Evolutionary conservation across 2,329 filamentous ascomycete species (phyloP).

Genomic region (Beauveria caledonica): DNA sequence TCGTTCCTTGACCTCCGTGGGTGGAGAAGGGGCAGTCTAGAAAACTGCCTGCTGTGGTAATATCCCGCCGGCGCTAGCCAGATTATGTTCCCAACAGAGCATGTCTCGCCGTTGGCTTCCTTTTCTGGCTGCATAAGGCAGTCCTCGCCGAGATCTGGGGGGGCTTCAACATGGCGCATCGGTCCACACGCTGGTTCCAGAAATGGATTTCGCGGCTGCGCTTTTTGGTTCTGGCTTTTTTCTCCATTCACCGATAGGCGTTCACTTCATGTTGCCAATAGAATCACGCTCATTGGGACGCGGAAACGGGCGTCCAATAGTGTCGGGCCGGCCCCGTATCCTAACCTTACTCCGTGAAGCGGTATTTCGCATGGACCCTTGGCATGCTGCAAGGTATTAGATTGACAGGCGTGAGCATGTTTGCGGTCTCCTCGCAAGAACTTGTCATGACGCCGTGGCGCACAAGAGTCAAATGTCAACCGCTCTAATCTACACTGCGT

Average conservation of each 20-base stretch:
- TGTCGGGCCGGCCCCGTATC: not conserved
- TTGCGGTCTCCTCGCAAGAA: not conserved
- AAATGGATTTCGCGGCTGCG: slow-evolving; percentile 3
- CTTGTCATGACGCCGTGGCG: not conserved
- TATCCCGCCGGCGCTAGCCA: not conserved
- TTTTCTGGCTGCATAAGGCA: not conserved
- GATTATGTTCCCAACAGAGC: not conserved
- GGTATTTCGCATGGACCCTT: not conserved
- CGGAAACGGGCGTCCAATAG: not conserved
- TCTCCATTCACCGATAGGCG: not conserved
- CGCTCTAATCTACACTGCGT: not conserved
- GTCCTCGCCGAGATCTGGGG: slow-evolving; percentile 6
- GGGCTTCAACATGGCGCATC: not conserved
- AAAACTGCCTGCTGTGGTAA: not conserved
- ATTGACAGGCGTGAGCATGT: not conserved
- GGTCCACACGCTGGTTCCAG: not conserved
- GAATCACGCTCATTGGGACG: not conserved
- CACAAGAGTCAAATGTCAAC: not conserved
- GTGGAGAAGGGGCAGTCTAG: not conserved
- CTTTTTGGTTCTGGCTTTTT: not conserved
- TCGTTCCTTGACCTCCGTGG: not conserved
- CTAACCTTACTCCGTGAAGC: not conserved
- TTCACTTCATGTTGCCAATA: not conserved
- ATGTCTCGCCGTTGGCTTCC: not conserved
- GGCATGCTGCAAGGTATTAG: not conserved